Evolutionary conservation across 1,284 basidiomycete species (phyloP).

Genomic region (Ceratobasidium sp.): DNA sequence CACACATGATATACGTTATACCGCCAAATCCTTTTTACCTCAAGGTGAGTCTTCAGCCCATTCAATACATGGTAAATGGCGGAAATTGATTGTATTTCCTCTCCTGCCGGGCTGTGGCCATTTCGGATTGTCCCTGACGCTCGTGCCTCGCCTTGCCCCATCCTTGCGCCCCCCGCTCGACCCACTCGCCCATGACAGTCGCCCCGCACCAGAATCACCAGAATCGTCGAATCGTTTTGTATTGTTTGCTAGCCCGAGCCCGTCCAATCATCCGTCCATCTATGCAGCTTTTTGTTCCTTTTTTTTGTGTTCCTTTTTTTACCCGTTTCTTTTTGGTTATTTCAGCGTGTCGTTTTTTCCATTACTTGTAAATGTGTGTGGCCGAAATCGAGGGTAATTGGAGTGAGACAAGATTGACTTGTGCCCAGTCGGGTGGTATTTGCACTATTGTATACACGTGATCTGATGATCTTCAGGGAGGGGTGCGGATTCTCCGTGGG

Average conservation of each 20-base stretch:
- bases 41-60: conserved; percentile 2
- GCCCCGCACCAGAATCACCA: conserved; percentile 21
- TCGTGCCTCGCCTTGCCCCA: neutral
- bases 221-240: conserved; percentile 19
- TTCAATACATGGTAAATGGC: neutral
- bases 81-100: conserved; percentile 1
- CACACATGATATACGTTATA: conserved; percentile 20
- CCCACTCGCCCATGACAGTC: neutral
- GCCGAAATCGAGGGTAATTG: neutral
- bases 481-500: too few relatives aligned
- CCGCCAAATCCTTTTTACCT: conserved; percentile 8
- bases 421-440: neutral
- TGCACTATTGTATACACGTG: conserved; percentile 9
- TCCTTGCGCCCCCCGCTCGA: neutral
- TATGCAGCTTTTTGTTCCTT: conserved; percentile 18
- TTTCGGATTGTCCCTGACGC: neutral
- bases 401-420: neutral
- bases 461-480: neutral
- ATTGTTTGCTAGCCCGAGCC: conserved; percentile 10
- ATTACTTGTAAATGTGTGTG: neutral
- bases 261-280: neutral
- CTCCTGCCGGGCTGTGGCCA: neutral
- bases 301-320: neutral
- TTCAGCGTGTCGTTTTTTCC: neutral
- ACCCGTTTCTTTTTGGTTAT: conserved; percentile 5